phyloP scores from a whole-genome alignment of 78 protist genomes.

The Tieghemostelium lacteum region DNA sequence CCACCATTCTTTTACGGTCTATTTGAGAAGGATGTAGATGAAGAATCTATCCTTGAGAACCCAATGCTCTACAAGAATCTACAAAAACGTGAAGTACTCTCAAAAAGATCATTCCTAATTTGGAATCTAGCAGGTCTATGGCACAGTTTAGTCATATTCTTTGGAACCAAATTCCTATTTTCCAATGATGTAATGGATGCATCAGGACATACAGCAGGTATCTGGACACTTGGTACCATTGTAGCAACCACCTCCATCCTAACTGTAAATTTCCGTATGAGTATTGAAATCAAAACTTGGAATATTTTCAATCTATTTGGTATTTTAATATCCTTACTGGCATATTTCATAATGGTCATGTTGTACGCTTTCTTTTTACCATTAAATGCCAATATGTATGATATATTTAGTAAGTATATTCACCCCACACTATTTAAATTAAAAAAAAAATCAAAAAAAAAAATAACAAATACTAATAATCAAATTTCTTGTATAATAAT shows the following conservation, averaged over 20 bases:
- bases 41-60: conserved; percentile 56
- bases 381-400: conserved; percentile 66
- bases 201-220: conserved; percentile 54
- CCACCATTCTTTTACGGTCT: conserved; percentile 87
- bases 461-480: neutral
- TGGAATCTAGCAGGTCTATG: conserved; percentile 75
- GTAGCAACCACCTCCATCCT: conserved; percentile 49
- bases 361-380: conserved; percentile 36
- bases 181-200: conserved; percentile 41
- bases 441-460: neutral
- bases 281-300: conserved; percentile 70
- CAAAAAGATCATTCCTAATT: conserved; percentile 30
- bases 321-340: conserved; percentile 18
- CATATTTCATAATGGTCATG: conserved; percentile 41
- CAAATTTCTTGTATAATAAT: neutral
- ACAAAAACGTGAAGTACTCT: conserved; percentile 1
- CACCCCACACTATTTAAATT: neutral
- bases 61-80: conserved; percentile 47
- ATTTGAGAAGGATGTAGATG: conserved; percentile 78
- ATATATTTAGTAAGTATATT: conserved; percentile 53
- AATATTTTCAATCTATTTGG: conserved; percentile 3
- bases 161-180: conserved; percentile 49
- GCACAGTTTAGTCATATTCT: conserved; percentile 59
- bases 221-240: conserved; percentile 74
- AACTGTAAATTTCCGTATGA: conserved; percentile 39